Percentiles rank a stretch among this genome's conserved stretches.
phyloP scores from a whole-genome alignment of 78 protist species.

The Dictyostelium brefeldianum region DNA sequence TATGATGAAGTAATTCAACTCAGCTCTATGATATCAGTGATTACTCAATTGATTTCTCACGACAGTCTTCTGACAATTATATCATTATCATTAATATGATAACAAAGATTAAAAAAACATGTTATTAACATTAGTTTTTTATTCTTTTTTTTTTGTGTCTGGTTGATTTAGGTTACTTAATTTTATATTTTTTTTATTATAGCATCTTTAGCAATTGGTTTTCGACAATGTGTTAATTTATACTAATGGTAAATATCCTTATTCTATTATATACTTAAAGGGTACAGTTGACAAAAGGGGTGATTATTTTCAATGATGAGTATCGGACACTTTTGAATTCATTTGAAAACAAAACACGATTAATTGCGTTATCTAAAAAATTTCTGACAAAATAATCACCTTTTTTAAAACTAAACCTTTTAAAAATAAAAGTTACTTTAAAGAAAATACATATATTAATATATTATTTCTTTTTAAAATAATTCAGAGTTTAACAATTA shows the following conservation, averaged over 20 bases:
- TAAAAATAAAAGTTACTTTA: too few relatives aligned
- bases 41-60: constrained; percentile 36
- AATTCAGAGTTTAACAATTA: too few relatives aligned
- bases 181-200: background rate
- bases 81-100: background rate
- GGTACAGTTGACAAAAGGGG: too few relatives aligned
- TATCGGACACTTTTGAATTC: constrained; percentile 42
- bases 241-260: too few relatives aligned
- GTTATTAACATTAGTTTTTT: background rate
- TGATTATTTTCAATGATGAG: constrained; percentile 12
- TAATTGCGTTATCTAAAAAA: constrained; percentile 26
- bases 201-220: too few relatives aligned
- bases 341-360: constrained; percentile 28
- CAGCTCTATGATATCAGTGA: constrained; percentile 47
- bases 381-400: background rate
- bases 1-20: constrained; percentile 30
- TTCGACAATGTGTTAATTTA: too few relatives aligned
- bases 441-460: too few relatives aligned
- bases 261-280: too few relatives aligned
- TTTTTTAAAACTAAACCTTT: too few relatives aligned
- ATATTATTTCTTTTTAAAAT: too few relatives aligned
- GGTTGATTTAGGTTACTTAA: background rate
- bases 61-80: constrained; percentile 58
- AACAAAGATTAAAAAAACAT: background rate
- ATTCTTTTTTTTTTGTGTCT: too few relatives aligned